Percentiles rank a stretch among this genome's conserved stretches.
Conservation (phyloP, 1,284 basidiomycete species). For the Austroboletus olivaceoglutinosus region DNA sequence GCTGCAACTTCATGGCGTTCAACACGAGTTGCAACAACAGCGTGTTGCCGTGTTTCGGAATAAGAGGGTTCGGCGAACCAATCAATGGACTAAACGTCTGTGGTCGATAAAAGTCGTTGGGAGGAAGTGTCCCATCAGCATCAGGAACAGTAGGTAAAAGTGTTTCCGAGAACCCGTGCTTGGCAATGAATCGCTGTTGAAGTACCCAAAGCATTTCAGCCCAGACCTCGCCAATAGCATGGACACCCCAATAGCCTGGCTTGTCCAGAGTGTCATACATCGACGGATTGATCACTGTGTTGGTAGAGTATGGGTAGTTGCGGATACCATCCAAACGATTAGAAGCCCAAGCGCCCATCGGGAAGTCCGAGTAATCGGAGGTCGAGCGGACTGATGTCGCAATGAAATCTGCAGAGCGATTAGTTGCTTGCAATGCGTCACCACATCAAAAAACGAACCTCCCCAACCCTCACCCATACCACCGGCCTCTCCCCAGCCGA, state of each 20-base stretch:
- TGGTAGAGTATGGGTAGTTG: constrained; percentile 84
- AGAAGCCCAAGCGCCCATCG: constrained; percentile 95
- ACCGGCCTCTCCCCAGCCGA: constrained; percentile 93
- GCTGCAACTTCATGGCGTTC: constrained; percentile 93
- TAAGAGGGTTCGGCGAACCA: constrained; percentile 55
- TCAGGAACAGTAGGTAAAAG: constrained; percentile 78
- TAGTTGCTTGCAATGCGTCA: background rate
- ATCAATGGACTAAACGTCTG: constrained; percentile 31
- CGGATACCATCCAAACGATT: constrained; percentile 79
- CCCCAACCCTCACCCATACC: constrained; percentile 98
- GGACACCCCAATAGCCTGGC: constrained; percentile 89
- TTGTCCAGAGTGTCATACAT: constrained; percentile 96
- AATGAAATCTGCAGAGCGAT: constrained; percentile 58
- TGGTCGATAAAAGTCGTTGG: constrained; percentile 72
- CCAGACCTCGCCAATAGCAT: constrained; percentile 95
- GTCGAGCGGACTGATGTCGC: constrained; percentile 82
- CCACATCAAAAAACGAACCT: constrained; percentile 37
- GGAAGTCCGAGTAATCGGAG: constrained; percentile 69
- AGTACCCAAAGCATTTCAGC: constrained; percentile 91
- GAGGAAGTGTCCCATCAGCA: constrained; percentile 58
- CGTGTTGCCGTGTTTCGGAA: constrained; percentile 93
- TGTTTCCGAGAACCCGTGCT: constrained; percentile 76
- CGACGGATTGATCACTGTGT: constrained; percentile 81
- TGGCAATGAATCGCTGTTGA: constrained; percentile 70
- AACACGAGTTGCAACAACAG: constrained; percentile 84